These are phyloP conservation scores for Crataegus laevigata DNA, from an alignment of 306 rosid species.

Conservation along the genomic window DNA sequence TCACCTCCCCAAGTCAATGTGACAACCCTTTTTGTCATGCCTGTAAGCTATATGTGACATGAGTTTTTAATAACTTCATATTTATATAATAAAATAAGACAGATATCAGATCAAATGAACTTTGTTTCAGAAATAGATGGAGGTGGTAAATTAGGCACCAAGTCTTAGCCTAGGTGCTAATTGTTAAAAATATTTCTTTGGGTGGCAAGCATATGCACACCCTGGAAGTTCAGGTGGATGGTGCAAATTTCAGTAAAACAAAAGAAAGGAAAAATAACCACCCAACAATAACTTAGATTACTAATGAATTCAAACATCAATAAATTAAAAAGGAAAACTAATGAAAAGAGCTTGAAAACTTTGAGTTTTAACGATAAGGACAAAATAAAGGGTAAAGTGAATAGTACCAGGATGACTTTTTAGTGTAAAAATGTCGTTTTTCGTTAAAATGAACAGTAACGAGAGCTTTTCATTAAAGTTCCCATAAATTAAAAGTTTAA, in stretches of 20 bases:
- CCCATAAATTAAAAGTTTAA: too few relatives aligned
- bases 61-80: constrained; percentile 17
- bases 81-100: background rate
- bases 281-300: background rate
- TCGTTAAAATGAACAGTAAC: too few relatives aligned
- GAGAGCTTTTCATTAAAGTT: too few relatives aligned
- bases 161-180: background rate
- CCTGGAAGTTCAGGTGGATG: background rate
- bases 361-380: too few relatives aligned
- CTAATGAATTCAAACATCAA: background rate
- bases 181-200: background rate
- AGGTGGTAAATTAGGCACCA: background rate
- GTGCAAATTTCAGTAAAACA: background rate
- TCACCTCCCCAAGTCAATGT: constrained; percentile 55
- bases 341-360: too few relatives aligned
- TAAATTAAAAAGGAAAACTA: too few relatives aligned
- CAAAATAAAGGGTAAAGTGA: too few relatives aligned
- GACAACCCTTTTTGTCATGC: constrained; percentile 48
- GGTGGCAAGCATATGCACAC: background rate
- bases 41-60: constrained; percentile 54
- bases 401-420: too few relatives aligned
- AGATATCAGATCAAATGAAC: background rate
- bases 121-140: background rate
- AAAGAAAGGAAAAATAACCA: background rate
- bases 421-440: too few relatives aligned